These are phyloP conservation scores for Aspergillus candidus DNA, from an alignment of 2,329 filamentous ascomycete species.

Conservation along the genomic window DNA sequence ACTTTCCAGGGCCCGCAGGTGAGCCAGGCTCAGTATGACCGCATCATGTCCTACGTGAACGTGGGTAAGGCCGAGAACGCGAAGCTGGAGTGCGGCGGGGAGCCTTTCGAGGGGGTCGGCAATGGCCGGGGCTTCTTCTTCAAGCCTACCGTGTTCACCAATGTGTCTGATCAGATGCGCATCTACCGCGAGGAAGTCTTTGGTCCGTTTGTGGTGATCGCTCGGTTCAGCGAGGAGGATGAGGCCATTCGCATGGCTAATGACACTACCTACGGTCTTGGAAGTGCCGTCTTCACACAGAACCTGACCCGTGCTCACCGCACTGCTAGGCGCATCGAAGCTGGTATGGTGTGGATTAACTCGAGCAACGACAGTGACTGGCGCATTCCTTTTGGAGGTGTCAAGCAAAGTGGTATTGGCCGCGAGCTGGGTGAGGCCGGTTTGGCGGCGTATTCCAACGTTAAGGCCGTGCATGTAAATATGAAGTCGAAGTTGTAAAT, in stretches of 20 bases:
- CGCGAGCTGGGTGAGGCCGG: constrained; percentile 51
- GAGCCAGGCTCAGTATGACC: constrained; percentile 21
- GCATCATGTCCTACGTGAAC: constrained; percentile 21
- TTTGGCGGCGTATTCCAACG: constrained; percentile 43
- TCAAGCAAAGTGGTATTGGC: constrained; percentile 52
- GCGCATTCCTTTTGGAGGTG: constrained; percentile 35
- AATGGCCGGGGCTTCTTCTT: constrained; percentile 28
- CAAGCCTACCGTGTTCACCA: constrained; percentile 27
- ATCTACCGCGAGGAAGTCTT: constrained; percentile 40
- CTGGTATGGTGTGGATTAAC: constrained; percentile 40
- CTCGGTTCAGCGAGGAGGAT: constrained; percentile 31
- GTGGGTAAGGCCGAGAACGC: constrained; percentile 18
- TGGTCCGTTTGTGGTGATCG: constrained; percentile 35
- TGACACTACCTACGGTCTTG: constrained; percentile 31
- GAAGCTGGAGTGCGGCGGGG: too few species aligned
- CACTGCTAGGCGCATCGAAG: constrained; percentile 29
- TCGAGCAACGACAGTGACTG: constrained; percentile 33
- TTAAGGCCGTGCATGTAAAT: constrained; percentile 30
- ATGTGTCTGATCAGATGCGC: constrained; percentile 28
- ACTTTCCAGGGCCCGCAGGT: constrained; percentile 25
- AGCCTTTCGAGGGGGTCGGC: constrained; percentile 3
- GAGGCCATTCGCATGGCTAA: constrained; percentile 34
- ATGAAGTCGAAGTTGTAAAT: constrained; percentile 27
- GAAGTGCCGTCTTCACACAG: too few species aligned
- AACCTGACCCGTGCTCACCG: too few species aligned